phyloP scores from a whole-genome alignment of 768 basidiomycete species.

The Trametes cinnabarina region DNA sequence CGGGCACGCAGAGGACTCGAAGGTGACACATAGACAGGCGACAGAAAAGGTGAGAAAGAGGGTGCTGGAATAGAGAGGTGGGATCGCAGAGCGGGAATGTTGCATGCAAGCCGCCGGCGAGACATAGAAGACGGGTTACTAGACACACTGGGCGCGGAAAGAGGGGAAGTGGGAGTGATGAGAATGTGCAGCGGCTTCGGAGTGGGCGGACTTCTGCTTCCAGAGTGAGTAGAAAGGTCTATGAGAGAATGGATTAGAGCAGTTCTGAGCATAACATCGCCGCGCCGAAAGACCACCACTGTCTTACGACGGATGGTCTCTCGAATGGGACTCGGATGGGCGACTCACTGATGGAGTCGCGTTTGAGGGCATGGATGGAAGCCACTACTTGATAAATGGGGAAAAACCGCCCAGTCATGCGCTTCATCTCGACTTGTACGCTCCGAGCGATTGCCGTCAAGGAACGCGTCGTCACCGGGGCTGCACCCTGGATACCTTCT shows the following conservation, averaged over 20 bases:
- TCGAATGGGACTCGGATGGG: not conserved
- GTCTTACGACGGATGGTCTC: not conserved
- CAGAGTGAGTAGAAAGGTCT: not conserved
- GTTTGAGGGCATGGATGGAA: constrained; percentile 5
- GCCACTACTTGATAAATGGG: constrained; percentile 10
- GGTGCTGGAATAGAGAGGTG: constrained; percentile 6
- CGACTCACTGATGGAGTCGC: not conserved
- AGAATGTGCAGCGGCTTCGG: not conserved
- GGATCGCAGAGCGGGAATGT: constrained; percentile 12
- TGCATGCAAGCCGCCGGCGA: constrained; percentile 13
- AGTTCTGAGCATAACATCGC: not conserved
- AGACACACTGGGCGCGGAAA: not conserved
- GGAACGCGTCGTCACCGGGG: too few species aligned
- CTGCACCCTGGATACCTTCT: not conserved
- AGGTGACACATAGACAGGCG: not conserved
- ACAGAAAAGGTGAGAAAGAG: not conserved
- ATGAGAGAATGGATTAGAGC: not conserved
- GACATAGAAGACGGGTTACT: constrained; percentile 7
- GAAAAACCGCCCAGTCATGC: constrained; percentile 7
- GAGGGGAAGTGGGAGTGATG: constrained; percentile 3
- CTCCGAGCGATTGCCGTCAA: constrained; percentile 9
- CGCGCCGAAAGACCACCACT: not conserved
- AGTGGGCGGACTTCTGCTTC: not conserved
- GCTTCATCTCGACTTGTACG: constrained; percentile 13
- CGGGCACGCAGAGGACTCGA: not conserved